A percentile compares a stretch with the other conserved stretches of the same genome.
Conservation (phyloP, 2,329 filamentous ascomycete genomes). For the Curvularia sp. region DNA sequence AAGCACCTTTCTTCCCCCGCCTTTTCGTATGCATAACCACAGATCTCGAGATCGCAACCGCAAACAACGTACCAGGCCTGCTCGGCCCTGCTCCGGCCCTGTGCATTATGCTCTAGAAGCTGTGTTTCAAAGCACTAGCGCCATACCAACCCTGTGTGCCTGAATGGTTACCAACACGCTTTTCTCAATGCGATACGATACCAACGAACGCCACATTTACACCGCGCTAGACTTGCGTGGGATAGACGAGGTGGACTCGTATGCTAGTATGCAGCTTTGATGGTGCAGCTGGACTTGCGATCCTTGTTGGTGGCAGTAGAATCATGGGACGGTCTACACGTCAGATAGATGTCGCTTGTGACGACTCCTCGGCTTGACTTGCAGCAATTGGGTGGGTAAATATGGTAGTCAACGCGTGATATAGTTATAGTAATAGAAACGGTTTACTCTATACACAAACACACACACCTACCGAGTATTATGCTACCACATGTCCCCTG, state of each 20-base stretch:
- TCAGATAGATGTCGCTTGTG: background rate
- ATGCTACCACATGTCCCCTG: background rate
- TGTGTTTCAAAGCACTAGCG: background rate
- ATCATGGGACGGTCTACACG: background rate
- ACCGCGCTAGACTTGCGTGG: background rate
- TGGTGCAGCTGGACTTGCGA: background rate
- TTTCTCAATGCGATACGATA: background rate
- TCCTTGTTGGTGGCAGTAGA: background rate
- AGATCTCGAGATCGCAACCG: background rate
- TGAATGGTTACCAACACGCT: background rate
- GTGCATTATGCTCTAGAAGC: background rate
- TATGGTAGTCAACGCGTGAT: background rate
- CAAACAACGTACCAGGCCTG: background rate
- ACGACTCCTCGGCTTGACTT: background rate
- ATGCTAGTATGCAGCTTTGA: background rate
- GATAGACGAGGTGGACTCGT: background rate
- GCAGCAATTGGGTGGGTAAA: background rate
- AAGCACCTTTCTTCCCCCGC: background rate
- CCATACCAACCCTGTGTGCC: background rate
- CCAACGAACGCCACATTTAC: background rate
- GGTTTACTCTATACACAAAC: background rate
- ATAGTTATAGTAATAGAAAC: background rate
- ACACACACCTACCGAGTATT: background rate
- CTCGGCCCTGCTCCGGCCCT: background rate
- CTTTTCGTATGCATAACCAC: background rate